phyloP scores from a whole-genome alignment of 495 filamentous ascomycete genomes.

The Terfezia claveryi region DNA sequence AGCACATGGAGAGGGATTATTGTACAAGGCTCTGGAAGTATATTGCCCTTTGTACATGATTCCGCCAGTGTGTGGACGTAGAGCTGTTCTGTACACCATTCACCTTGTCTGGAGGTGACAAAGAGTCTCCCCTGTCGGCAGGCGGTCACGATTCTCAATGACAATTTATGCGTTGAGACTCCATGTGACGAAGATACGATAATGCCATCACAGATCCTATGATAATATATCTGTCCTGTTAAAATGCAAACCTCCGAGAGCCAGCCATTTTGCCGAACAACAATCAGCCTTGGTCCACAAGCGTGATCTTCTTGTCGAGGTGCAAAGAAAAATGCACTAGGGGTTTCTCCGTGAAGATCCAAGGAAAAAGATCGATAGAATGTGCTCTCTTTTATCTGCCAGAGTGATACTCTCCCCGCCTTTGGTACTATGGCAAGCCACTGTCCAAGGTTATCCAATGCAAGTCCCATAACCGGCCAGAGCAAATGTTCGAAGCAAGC shows the following conservation, averaged over 20 bases:
- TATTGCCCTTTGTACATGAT: not conserved
- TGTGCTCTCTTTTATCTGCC: slow-evolving; percentile 30
- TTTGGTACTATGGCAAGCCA: slow-evolving; percentile 42
- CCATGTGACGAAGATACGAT: slow-evolving; percentile 18
- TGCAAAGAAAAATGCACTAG: slow-evolving; percentile 36
- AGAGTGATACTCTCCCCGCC: slow-evolving; percentile 32
- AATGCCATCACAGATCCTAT: slow-evolving; percentile 11
- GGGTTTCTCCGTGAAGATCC: slow-evolving; percentile 30
- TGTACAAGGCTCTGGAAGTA: slow-evolving; percentile 6
- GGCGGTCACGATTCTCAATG: slow-evolving; percentile 17
- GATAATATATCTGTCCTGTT: slow-evolving; percentile 6
- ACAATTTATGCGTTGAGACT: slow-evolving; percentile 16
- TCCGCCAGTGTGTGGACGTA: slow-evolving; percentile 8
- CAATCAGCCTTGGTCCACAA: slow-evolving; percentile 22
- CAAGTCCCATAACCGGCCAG: slow-evolving; percentile 34
- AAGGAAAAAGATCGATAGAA: slow-evolving; percentile 28
- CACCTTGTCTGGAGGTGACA: slow-evolving; percentile 15
- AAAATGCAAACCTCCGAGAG: slow-evolving; percentile 28
- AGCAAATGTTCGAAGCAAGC: slow-evolving; percentile 17
- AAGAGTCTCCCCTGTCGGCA: slow-evolving; percentile 15
- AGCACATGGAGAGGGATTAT: slow-evolving; percentile 14
- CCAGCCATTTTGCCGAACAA: slow-evolving; percentile 36
- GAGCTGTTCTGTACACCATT: slow-evolving; percentile 14
- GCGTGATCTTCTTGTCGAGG: slow-evolving; percentile 8
- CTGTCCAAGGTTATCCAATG: slow-evolving; percentile 35